Evolutionary conservation across 1,139 yeast genomes (phyloP), one percentile per base, ranked within the genome.

Genomic region (Yamadazyma pseudoaaseri): DNA sequence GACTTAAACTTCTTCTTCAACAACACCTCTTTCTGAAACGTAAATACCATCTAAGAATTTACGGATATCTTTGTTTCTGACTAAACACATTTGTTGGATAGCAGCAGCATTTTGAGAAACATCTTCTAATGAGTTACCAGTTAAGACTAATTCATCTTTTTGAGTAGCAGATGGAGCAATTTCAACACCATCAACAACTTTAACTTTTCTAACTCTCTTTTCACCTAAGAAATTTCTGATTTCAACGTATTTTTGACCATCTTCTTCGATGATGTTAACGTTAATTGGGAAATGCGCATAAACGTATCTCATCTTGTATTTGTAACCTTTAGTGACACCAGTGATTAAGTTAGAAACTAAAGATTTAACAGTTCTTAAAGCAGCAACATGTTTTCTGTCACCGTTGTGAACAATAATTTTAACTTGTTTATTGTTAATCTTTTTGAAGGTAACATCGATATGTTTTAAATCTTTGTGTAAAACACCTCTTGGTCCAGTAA

Each of bases 281-380:
- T 94, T 92, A 76, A 94, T 94, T 70, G 98, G 99, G 96, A 92
- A 92, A 86, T 94, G 98, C 83, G 98, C 99, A 69, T 92, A 94
- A 54, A 92, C 98, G 72, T 89, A 90, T 81, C 97, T 87, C 96
- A 92, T 83, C 89, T 92, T 92, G 95, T 92, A 92, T 76, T 85
- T 82, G 95, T 76, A 92, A 72, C 98, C 97, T 79, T 84, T 84
- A 70, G 98, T 92, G 65, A 92, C 98, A 85, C 99, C 98, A 53
- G 86, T 86, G 76, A 92, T 73, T 81, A 92, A 73, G 87, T 94
- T 92, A 65, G 87, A 68, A 60, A 92, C 78, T 65, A 92, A 77
- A 54, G 97, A 86, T 78, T 89, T 89, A 72, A 92, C 97, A 49
- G 98, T 92, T 81, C 97, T 90, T 70, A 92, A 80, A 65, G 97